phyloP scores from a whole-genome alignment of 805 yeast genomes.

The Kodamaea jinghongensis region DNA sequence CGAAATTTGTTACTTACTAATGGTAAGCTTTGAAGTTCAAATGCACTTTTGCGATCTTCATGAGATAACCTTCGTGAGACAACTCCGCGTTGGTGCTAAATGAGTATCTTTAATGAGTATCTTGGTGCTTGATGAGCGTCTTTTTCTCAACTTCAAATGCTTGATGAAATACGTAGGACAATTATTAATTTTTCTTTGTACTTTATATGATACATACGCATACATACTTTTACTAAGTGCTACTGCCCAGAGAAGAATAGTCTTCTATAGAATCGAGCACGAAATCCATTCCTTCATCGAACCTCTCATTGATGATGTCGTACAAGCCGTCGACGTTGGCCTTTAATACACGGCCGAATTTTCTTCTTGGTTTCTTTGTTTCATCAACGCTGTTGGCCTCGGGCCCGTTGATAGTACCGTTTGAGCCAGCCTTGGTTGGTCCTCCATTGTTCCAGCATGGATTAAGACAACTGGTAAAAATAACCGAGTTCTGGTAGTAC shows the following conservation, averaged over 20 bases:
- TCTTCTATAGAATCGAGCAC: slow-evolving; percentile 77
- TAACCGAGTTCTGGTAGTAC: slow-evolving; percentile 82
- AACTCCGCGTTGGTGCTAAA: too few species aligned
- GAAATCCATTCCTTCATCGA: slow-evolving; percentile 83
- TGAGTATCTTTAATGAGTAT: too few species aligned
- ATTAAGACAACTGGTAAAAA: slow-evolving; percentile 73
- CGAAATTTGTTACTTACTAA: too few species aligned
- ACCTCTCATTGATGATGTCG: slow-evolving; percentile 75
- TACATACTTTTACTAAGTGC: slow-evolving; percentile 9
- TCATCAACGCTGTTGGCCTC: slow-evolving; percentile 25
- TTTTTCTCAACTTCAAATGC: too few species aligned
- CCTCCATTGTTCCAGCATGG: slow-evolving; percentile 68
- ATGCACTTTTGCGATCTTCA: too few species aligned
- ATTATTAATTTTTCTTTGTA: too few species aligned
- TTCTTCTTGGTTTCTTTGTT: slow-evolving; percentile 76
- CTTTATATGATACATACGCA: too few species aligned
- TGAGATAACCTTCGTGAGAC: too few species aligned
- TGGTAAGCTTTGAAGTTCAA: too few species aligned
- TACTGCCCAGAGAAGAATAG: slow-evolving; percentile 17
- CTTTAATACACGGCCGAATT: slow-evolving; percentile 84
- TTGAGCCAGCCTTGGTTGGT: slow-evolving; percentile 11
- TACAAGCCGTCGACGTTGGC: slow-evolving; percentile 71
- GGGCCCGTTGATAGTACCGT: slow-evolving; percentile 12
- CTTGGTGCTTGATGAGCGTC: too few species aligned
- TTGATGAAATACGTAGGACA: too few species aligned